Evolutionary conservation across 2,329 filamentous ascomycete genomes (phyloP).

Genomic region (Epichloe scottii): DNA sequence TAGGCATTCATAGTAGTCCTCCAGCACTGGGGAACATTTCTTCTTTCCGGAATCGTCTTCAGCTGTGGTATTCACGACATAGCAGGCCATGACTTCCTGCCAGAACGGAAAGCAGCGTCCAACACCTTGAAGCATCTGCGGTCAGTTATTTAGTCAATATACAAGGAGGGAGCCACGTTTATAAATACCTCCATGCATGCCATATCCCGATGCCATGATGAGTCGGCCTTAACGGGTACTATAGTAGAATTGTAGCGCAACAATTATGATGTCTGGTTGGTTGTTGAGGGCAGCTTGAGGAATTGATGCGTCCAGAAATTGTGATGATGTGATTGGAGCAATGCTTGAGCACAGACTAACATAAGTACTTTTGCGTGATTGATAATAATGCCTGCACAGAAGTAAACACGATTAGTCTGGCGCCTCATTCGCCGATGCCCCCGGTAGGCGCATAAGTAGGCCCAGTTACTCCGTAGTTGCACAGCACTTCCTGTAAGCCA

Average conservation of each 20-base stretch:
- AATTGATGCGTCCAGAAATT: background rate
- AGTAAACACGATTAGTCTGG: background rate
- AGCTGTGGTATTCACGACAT: constrained; percentile 79
- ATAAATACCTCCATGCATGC: constrained; percentile 62
- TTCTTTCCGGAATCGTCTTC: constrained; percentile 71
- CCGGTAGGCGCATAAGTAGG: background rate
- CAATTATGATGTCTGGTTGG: background rate
- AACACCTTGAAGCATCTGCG: constrained; percentile 32
- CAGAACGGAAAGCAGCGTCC: constrained; percentile 96
- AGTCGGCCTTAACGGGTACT: constrained; percentile 9
- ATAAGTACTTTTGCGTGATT: background rate
- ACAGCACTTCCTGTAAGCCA: background rate
- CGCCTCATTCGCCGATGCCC: background rate
- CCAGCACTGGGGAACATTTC: constrained; percentile 73
- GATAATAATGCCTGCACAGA: background rate
- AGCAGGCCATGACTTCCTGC: constrained; percentile 98
- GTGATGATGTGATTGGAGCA: background rate
- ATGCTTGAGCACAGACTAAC: background rate
- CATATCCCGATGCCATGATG: constrained; percentile 70
- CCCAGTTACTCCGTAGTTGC: background rate
- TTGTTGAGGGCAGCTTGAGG: background rate
- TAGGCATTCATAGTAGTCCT: constrained; percentile 98
- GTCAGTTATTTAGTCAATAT: constrained; percentile 9
- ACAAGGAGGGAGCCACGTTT: background rate
- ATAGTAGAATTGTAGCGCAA: background rate